phyloP scores from a whole-genome alignment of 352 stramenopile genomes.

The Pythium aquatile region DNA sequence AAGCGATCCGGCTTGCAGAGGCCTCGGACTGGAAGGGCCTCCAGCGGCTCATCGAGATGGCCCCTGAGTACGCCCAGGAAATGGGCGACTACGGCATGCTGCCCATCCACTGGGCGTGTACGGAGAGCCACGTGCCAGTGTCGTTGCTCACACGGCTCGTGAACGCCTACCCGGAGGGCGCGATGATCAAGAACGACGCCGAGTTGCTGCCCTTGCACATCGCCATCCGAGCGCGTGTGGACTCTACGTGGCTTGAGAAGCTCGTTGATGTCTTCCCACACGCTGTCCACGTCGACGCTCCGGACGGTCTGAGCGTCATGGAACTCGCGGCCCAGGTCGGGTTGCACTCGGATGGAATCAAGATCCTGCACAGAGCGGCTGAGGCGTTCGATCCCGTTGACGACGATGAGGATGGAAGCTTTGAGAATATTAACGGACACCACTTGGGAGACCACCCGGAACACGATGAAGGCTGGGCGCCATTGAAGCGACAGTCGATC shows the following conservation, averaged over 20 bases:
- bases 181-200: slow-evolving; percentile 58
- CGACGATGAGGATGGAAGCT: background rate
- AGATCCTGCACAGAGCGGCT: slow-evolving; percentile 40
- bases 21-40: slow-evolving; percentile 75
- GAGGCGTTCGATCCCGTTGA: slow-evolving; percentile 3
- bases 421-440: background rate
- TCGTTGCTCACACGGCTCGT: slow-evolving; percentile 63
- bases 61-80: slow-evolving; percentile 43
- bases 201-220: slow-evolving; percentile 76
- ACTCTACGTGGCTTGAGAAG: slow-evolving; percentile 45
- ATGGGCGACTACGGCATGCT: slow-evolving; percentile 80
- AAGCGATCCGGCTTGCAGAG: slow-evolving; percentile 75
- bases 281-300: slow-evolving; percentile 42
- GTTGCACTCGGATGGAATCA: slow-evolving; percentile 42
- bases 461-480: slow-evolving; percentile 6
- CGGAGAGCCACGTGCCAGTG: slow-evolving; percentile 57
- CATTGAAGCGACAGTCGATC: slow-evolving; percentile 6
- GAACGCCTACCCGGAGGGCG: slow-evolving; percentile 55
- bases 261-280: slow-evolving; percentile 57
- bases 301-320: slow-evolving; percentile 46
- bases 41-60: slow-evolving; percentile 57
- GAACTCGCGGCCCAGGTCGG: slow-evolving; percentile 50
- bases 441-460: slow-evolving; percentile 1
- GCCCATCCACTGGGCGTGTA: slow-evolving; percentile 82
- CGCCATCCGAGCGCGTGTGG: slow-evolving; percentile 57